phyloP scores from a whole-genome alignment of 345 rosid species.

The Tarenaya hassleriana region DNA sequence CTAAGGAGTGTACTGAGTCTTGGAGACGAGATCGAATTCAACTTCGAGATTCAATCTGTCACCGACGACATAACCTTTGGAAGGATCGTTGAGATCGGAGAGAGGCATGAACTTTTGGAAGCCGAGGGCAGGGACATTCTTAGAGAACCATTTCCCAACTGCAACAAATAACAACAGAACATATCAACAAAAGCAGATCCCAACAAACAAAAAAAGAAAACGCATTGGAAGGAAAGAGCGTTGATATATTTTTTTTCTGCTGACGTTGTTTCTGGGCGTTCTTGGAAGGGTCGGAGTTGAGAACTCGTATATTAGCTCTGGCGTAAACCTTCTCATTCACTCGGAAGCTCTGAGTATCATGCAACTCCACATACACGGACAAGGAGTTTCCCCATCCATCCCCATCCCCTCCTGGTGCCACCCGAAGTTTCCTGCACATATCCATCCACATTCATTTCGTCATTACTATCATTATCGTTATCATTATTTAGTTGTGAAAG shows the following conservation, averaged over 20 bases:
- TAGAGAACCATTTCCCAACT: neutral
- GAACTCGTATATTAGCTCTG: neutral
- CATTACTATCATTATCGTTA: neutral
- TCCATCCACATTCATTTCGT: neutral
- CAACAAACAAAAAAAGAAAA: no score
- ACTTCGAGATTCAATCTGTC: neutral
- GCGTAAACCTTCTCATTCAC: constrained; percentile 1
- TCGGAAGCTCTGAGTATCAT: neutral
- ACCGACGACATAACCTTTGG: neutral
- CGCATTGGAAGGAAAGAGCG: no score
- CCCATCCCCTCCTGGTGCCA: neutral
- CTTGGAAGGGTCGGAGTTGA: neutral
- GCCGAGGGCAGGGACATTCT: neutral
- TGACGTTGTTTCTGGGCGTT: neutral
- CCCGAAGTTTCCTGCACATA: neutral
- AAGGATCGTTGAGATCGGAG: neutral
- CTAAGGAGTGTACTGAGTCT: neutral
- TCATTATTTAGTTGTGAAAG: no score
- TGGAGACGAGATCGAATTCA: neutral
- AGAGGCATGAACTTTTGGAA: neutral
- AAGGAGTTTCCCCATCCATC: neutral
- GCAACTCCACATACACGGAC: neutral
- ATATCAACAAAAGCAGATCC: no score
- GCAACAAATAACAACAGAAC: neutral
- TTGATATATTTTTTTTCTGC: neutral